These are phyloP conservation scores for Canavalia ensiformis DNA, from an alignment of 306 rosid species.

Conservation along the genomic window DNA sequence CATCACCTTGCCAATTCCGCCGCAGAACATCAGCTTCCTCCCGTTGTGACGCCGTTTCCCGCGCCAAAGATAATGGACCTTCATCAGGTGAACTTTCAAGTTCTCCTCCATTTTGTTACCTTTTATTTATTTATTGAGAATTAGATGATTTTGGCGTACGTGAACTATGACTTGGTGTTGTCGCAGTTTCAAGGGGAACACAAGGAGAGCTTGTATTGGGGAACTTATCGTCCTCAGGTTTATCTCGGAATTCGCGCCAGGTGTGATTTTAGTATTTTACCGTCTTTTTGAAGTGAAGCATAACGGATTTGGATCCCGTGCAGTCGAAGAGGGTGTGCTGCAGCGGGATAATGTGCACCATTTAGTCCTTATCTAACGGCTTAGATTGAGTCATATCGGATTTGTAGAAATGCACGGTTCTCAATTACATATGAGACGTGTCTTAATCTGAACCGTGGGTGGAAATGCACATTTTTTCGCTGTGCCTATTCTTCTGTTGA, in stretches of 20 bases:
- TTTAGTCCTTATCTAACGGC: no score
- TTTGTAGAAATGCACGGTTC: no score
- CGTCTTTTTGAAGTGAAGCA: no score
- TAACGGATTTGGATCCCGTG: no score
- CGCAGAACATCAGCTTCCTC: slow-evolving; percentile 52
- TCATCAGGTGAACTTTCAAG: slow-evolving; percentile 71
- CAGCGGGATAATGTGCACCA: no score
- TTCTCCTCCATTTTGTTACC: neutral
- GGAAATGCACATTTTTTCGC: no score
- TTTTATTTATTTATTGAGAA: neutral
- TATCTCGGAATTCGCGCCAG: slow-evolving; percentile 95
- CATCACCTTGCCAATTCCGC: slow-evolving; percentile 44
- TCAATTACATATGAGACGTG: no score
- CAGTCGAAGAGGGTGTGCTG: no score
- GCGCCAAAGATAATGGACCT: slow-evolving; percentile 87
- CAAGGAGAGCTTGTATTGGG: slow-evolving; percentile 95
- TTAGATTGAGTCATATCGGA: no score
- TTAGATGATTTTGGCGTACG: neutral
- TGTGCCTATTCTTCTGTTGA: no score
- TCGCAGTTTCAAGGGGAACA: slow-evolving; percentile 94
- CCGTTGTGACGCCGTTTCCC: slow-evolving; percentile 82
- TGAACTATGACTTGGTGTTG: slow-evolving; percentile 34
- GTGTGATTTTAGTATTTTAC: slow-evolving; percentile 42
- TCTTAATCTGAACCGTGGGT: no score
- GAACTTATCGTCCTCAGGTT: slow-evolving; percentile 96